Conservation (phyloP, 2,329 filamentous ascomycete genomes). For the Venturia effusa region DNA sequence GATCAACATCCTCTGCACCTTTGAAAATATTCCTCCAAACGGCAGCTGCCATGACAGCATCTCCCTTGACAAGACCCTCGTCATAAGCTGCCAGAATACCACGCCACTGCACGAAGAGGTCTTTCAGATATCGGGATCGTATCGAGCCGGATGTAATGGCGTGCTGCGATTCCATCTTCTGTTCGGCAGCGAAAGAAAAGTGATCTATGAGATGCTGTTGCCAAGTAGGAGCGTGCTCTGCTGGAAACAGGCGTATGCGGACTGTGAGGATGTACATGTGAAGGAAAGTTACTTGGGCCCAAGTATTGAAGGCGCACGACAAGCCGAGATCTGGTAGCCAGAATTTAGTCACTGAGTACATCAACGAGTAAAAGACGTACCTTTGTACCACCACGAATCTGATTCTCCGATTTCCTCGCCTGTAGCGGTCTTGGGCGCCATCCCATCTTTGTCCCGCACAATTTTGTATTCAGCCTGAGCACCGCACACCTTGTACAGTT, state of each 20-base stretch:
- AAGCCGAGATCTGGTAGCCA: conserved; percentile 58
- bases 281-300: conserved; percentile 92
- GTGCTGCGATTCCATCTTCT: conserved; percentile 72
- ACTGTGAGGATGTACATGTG: conserved; percentile 89
- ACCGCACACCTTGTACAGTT: conserved; percentile 66
- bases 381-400: conserved; percentile 69
- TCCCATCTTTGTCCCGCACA: conserved; percentile 53
- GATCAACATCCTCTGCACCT: conserved; percentile 52
- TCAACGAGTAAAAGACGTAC: too few relatives aligned
- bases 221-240: conserved; percentile 60
- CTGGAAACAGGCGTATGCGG: conserved; percentile 68
- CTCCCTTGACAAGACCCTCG: conserved; percentile 66
- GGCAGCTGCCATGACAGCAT: conserved; percentile 67
- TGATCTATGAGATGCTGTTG: conserved; percentile 89
- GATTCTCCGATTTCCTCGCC: conserved; percentile 63
- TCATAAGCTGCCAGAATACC: conserved; percentile 77
- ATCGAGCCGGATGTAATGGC: conserved; percentile 46
- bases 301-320: conserved; percentile 81
- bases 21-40: conserved; percentile 93
- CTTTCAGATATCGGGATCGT: conserved; percentile 59
- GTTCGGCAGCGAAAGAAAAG: conserved; percentile 84
- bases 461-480: conserved; percentile 67
- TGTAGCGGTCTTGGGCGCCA: conserved; percentile 58
- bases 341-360: too few relatives aligned
- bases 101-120: conserved; percentile 88